These are phyloP conservation scores for Neonectria sp. DNA, from an alignment of 2,329 filamentous ascomycete species.

Conservation along the genomic window DNA sequence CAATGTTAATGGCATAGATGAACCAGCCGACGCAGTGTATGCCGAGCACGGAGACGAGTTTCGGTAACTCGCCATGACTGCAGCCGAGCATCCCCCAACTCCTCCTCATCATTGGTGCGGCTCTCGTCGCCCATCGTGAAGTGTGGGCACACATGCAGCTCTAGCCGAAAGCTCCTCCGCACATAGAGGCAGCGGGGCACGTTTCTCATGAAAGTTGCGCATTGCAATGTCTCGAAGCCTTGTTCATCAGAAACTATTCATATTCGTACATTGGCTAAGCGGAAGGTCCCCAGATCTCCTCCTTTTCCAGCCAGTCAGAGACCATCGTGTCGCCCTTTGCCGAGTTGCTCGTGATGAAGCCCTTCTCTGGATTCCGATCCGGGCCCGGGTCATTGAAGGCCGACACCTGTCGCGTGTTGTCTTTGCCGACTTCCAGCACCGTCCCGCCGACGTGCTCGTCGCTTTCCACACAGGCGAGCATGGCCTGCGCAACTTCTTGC, in stretches of 20 bases:
- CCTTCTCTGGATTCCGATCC: slow-evolving; percentile 44
- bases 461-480: slow-evolving; percentile 57
- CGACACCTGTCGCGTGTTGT: slow-evolving; percentile 51
- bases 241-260: neutral
- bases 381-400: slow-evolving; percentile 58
- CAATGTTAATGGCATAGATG: too few species aligned
- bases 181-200: neutral
- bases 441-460: slow-evolving; percentile 56
- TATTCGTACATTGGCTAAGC: neutral
- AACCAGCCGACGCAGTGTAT: too few species aligned
- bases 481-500: slow-evolving; percentile 59
- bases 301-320: slow-evolving; percentile 45
- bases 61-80: neutral
- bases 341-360: slow-evolving; percentile 48
- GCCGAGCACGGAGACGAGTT: neutral
- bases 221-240: neutral
- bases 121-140: neutral
- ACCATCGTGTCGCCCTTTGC: slow-evolving; percentile 47
- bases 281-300: slow-evolving; percentile 44
- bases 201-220: neutral
- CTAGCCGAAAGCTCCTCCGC: neutral
- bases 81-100: neutral
- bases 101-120: neutral
- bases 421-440: slow-evolving; percentile 58
- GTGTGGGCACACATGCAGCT: neutral